phyloP scores from a whole-genome alignment of 306 rosid species.

The Acacia crassicarpa region DNA sequence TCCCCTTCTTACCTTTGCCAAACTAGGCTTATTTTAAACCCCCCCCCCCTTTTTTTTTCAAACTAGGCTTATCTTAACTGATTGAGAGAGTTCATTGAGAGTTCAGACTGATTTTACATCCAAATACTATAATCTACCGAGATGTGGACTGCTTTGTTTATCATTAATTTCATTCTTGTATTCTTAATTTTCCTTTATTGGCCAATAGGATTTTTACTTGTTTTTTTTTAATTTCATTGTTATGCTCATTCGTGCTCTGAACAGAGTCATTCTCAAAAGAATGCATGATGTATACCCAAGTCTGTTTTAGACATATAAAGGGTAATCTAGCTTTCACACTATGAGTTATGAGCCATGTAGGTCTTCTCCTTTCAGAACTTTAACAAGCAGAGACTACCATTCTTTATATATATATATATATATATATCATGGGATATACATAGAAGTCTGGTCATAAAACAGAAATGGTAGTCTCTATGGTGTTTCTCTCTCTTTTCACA shows the following conservation, averaged over 20 bases:
- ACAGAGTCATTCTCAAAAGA: neutral
- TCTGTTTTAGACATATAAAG: neutral
- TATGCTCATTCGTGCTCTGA: neutral
- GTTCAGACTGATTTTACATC: constrained; percentile 11
- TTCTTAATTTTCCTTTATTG: neutral
- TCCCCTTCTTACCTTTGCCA: neutral
- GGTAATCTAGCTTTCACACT: too few relatives aligned
- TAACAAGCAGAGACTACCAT: neutral
- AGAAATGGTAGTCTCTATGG: too few relatives aligned
- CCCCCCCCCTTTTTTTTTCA: too few relatives aligned
- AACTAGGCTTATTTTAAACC: constrained; percentile 17
- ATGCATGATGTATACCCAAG: neutral
- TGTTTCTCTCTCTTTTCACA: too few relatives aligned
- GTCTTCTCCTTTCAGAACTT: neutral
- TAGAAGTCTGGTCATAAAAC: too few relatives aligned
- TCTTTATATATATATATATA: neutral
- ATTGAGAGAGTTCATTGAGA: neutral
- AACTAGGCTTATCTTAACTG: constrained; percentile 15
- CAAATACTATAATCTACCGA: neutral
- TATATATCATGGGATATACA: too few relatives aligned
- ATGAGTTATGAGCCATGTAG: neutral
- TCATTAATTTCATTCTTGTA: neutral
- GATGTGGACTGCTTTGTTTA: neutral
- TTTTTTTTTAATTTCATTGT: neutral
- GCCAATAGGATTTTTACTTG: neutral